These are phyloP conservation scores for Ganoderma meredithae DNA, from an alignment of 1,284 basidiomycete genomes.

Conservation along the genomic window DNA sequence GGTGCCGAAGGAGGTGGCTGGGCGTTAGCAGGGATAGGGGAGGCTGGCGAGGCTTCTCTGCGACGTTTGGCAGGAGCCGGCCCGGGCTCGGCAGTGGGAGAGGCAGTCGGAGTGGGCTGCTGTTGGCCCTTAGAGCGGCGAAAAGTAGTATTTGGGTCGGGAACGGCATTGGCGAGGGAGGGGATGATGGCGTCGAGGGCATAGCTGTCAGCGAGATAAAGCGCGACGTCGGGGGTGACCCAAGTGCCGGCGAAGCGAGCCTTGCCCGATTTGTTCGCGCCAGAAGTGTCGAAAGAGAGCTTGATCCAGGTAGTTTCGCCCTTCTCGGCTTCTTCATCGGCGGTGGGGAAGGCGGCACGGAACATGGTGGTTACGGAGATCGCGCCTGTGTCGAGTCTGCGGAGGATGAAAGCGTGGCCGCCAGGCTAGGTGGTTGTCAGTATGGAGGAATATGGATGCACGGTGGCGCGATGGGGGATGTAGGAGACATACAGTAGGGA, in stretches of 20 bases:
- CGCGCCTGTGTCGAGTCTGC: conserved; percentile 95
- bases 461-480: conserved; percentile 12
- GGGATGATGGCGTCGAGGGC: conserved; percentile 66
- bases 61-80: conserved; percentile 67
- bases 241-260: conserved; percentile 91
- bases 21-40: conserved; percentile 31
- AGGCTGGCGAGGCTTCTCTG: conserved; percentile 63
- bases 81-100: conserved; percentile 43
- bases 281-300: conserved; percentile 77
- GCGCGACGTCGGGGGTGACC: conserved; percentile 81
- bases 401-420: conserved; percentile 93
- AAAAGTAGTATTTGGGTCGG: conserved; percentile 81
- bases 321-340: conserved; percentile 82
- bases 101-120: conserved; percentile 42
- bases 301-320: conserved; percentile 89
- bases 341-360: conserved; percentile 93
- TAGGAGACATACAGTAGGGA: conserved; percentile 78
- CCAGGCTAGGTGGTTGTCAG: conserved; percentile 53
- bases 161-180: conserved; percentile 75
- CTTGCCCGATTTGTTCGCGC: conserved; percentile 83
- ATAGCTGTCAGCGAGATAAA: conserved; percentile 69
- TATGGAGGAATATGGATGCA: conserved; percentile 23
- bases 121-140: conserved; percentile 60
- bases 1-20: conserved; percentile 21
- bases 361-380: conserved; percentile 98